Evolutionary conservation across 352 stramenopile genomes (phyloP).

Genomic region (Pythium utonaiense): DNA sequence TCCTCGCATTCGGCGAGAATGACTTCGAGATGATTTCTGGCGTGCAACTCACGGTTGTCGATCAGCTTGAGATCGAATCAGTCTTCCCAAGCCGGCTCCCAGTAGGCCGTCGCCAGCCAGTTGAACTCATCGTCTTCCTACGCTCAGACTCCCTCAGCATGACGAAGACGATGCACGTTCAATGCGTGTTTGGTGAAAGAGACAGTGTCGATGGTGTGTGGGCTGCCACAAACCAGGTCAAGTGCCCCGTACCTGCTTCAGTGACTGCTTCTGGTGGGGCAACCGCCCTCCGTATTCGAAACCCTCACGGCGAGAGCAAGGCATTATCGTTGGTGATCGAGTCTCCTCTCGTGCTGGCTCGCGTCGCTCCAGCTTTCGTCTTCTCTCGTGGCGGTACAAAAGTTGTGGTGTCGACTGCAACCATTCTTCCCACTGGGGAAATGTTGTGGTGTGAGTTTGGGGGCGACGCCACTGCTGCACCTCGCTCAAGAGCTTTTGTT

Average conservation of each 20-base stretch:
- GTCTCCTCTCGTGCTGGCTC: conserved; percentile 1
- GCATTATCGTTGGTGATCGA: not conserved
- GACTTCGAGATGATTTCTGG: not conserved
- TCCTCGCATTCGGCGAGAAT: conserved; percentile 1
- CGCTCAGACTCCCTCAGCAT: not conserved
- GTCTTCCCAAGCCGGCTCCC: not conserved
- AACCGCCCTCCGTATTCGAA: conserved; percentile 1
- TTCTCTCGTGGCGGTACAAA: conserved; percentile 3
- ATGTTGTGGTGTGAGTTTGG: conserved; percentile 8
- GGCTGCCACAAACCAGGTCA: not conserved
- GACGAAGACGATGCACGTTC: not conserved
- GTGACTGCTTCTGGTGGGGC: not conserved
- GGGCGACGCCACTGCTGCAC: not conserved
- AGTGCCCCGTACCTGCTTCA: not conserved
- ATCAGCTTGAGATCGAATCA: not conserved
- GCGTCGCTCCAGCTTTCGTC: conserved; percentile 1
- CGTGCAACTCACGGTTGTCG: conserved; percentile 1
- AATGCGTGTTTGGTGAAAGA: not conserved
- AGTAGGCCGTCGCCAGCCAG: not conserved
- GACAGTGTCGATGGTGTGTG: not conserved
- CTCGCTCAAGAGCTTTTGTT: not conserved
- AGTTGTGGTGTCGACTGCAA: not conserved
- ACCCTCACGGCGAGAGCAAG: conserved; percentile 9
- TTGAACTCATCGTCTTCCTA: not conserved
- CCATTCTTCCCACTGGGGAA: not conserved